These are phyloP conservation scores for Aureobasidium sp. DNA, from an alignment of 2,329 filamentous ascomycete species.

Conservation along the genomic window DNA sequence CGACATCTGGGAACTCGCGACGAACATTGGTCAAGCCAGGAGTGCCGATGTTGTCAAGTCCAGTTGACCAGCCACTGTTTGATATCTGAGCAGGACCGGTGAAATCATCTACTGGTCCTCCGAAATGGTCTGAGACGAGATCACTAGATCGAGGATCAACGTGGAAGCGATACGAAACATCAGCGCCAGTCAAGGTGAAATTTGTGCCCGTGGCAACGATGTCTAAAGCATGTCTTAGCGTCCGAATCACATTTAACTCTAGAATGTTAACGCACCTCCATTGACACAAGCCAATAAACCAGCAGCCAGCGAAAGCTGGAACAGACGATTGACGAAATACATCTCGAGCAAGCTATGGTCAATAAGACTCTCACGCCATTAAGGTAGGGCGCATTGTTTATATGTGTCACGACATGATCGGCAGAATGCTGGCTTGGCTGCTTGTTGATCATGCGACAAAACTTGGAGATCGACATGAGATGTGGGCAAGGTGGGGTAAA, in stretches of 20 bases:
- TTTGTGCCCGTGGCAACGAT: constrained; percentile 47
- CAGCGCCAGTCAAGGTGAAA: constrained; percentile 49
- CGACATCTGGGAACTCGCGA: constrained; percentile 57
- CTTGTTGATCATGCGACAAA: background rate
- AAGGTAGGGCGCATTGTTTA: background rate
- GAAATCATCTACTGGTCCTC: constrained; percentile 46
- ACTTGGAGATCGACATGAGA: constrained; percentile 3
- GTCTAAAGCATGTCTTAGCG: background rate
- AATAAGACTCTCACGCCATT: background rate
- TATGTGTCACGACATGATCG: background rate
- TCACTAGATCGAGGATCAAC: constrained; percentile 49
- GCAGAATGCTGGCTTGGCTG: background rate
- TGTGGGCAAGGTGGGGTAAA: background rate
- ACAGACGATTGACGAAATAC: background rate
- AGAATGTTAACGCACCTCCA: background rate
- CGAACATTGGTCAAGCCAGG: constrained; percentile 38
- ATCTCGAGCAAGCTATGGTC: background rate
- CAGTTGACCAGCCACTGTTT: constrained; percentile 46
- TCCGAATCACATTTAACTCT: too few species aligned
- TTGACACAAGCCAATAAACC: background rate
- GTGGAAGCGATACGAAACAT: constrained; percentile 56
- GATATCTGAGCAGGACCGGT: constrained; percentile 34
- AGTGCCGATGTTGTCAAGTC: constrained; percentile 14
- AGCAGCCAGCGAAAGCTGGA: background rate
- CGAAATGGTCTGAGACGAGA: constrained; percentile 54